Evolutionary conservation across 306 rosid genomes (phyloP), one percentile per base, ranked within the genome.

Genomic region (Gynostemma pentaphyllum): DNA sequence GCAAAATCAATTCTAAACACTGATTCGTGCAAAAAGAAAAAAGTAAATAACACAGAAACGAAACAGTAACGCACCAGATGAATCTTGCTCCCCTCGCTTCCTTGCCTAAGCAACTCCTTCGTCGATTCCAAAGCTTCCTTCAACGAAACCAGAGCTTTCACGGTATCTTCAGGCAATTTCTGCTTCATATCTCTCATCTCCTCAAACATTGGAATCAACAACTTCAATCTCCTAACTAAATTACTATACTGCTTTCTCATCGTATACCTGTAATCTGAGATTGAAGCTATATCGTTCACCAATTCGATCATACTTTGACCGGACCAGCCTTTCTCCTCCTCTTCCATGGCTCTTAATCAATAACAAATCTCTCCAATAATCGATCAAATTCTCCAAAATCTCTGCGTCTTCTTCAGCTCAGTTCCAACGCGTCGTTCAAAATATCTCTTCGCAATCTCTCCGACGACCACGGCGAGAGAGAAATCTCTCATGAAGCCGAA

Each of bases 181-280:
- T 75, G 76, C 19, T 78, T 81, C 32, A 68, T 68, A 67, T 92
- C 97, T 66, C 85, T 71, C 79, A 92, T 84, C 82, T 88, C 99
- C 68, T 92, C 95, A 42, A 92, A 88, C 90, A 92, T 73, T 45
- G 99, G 99, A 9, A 74, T 86, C 69, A 92, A 71, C 8, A 92
- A 85, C 83, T 92, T 92, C 78, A 88, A 29, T 71, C 99, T 75
- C 67, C 99, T 71, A 3, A 84, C 88, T 67, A 92, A 52, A 81
- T 92, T 92, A 40, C 87, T 86, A 72, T 80, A 92, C 70, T 86
- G 95, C 69, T 84, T 92, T 82, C 87, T 92, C 56, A 92, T 85
- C 69, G 80, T 37, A 44, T 72, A 86, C 40, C 84, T 71, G 78
- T 78, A 92, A 45, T 92, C 95, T 3, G 94, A 86, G 82, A 92